Base-by-base conservation (phyloP, 2,329 filamentous ascomycete species). In the Ceratocystis harringtonii region DNA sequence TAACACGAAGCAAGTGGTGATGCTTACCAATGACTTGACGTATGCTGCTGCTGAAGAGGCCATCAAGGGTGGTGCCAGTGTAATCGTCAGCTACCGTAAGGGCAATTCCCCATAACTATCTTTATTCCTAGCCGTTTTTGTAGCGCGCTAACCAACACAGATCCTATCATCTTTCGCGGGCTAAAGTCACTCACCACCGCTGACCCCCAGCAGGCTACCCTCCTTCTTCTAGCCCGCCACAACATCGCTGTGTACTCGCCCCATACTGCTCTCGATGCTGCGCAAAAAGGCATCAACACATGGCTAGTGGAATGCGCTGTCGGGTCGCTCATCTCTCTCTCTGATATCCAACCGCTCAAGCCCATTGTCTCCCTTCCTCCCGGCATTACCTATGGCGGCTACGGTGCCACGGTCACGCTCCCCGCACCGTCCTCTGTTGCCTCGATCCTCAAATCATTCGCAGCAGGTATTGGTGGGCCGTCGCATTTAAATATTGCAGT, bases 241-340 rank as follows among this genome's bases (percentile, higher is more conserved):
- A 92, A 92, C 44, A 90, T 99, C 71, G 95, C 91, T 69, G 91
- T 99, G 66, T 99, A 97, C 78, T 91, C 88, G 69, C 94, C 94
- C 0, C 94, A 99, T 76, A 99, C 94, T 0, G 92, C 94, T 15
- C 84, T 97, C 55, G 94, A 99, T 75, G 90, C 90, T 48, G 89
- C 89, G 0, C 84, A 85, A 0, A 84, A 86, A 19, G 94, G 94
- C 3, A 83, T 99, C 70, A 95, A 92, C 72, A 90, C 95, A 74
- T 99, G 92, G 92, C 85, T 99, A 8, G 90, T 90, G 68, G 88
- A 95, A 72, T 86, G 95, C 61, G 84, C 96, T 22, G 85, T 86
- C 1, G 85, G 84, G 8, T 70, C 71, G 61, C 73, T 73, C 67
- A n/a, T 32, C 2, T 44, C 58, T 6, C 36, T 36, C 25, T 25